Conservation (phyloP, 257 asterid genomes). For the Plantago elongata region DNA sequence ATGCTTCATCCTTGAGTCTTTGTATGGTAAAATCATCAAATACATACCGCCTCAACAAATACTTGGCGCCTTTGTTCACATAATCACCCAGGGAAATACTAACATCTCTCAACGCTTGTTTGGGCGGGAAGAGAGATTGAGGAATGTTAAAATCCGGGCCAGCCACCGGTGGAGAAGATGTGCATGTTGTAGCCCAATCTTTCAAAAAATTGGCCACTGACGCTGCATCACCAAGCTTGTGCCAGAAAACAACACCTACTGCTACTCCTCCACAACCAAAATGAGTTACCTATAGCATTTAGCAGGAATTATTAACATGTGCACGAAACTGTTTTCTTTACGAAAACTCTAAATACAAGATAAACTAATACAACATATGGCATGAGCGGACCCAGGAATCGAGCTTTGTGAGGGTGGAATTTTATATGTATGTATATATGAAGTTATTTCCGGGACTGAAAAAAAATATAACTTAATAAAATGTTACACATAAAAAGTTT, state of each 20-base stretch:
- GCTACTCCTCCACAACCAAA: slow-evolving; percentile 16
- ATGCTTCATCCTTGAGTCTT: slow-evolving; percentile 11
- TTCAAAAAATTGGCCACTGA: not conserved
- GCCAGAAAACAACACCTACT: slow-evolving; percentile 6
- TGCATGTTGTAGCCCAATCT: slow-evolving; percentile 3
- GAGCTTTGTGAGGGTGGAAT: no score
- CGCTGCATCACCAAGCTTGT: not conserved
- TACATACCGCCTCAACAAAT: slow-evolving; percentile 4
- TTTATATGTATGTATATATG: no score
- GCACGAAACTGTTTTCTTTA: no score
- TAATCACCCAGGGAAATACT: not conserved
- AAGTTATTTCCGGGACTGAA: no score
- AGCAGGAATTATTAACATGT: no score
- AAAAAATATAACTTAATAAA: no score
- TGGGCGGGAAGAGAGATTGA: slow-evolving; percentile 13
- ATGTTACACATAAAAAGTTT: no score
- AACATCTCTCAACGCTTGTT: not conserved
- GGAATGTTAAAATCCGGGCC: not conserved
- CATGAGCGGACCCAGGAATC: no score
- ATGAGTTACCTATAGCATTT: slow-evolving; percentile 5
- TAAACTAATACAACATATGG: no score
- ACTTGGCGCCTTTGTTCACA: slow-evolving; percentile 5
- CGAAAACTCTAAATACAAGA: no score
- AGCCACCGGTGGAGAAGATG: not conserved
- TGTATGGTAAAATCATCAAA: slow-evolving; percentile 3